Evolutionary conservation across 2,329 filamentous ascomycete species (phyloP), one percentile per base, ranked within the genome.

Genomic region (Madurella mycetomatis): DNA sequence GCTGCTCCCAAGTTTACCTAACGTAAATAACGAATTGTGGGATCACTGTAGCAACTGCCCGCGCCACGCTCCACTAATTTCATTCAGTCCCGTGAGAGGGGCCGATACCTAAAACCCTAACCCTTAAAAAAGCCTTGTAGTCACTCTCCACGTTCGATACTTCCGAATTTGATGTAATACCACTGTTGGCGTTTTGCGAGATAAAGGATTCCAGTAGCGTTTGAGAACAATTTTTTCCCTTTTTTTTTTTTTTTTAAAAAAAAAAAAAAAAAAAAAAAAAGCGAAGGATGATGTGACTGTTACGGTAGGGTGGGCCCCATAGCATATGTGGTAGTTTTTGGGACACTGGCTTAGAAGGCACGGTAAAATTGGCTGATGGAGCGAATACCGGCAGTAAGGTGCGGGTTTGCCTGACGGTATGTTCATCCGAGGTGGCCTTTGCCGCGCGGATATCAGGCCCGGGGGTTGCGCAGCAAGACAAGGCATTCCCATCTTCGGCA

Each of bases 381-480:
- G 16, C 9, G 13, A 41, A 62, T 61, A 53, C 51, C 60, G 39
- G 41, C 34, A 17, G n/a, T 45, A 55, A 34, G 15, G 54, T 31
- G 47, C 19, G 56, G 4, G 68, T 59, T 25, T 62, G 77, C 70
- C 73, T 76, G 62, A 83, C 63, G 43, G 75, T 70, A 61, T 72
- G 75, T 37, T 82, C 85, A 58, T 79, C 80, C 30, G 81, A 77
- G 49, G 81, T 80, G 65, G 96, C 75, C 63, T 85, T 85, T 56
- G 85, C 86, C 62, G 78, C 83, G 70, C 89, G 83, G 65, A 97
- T 88, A 42, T 94, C 85, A 4, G 63, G 97, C 80, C 66, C 96
- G 90, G 62, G 92, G 78, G 42, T 89, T 88, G 74, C 97, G 95
- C 66, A 97, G 80, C 9, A 91, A 87, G 67, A 97, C 87, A 46